phyloP scores from a whole-genome alignment of 2,329 filamentous ascomycete genomes.

The Coniella vitis region DNA sequence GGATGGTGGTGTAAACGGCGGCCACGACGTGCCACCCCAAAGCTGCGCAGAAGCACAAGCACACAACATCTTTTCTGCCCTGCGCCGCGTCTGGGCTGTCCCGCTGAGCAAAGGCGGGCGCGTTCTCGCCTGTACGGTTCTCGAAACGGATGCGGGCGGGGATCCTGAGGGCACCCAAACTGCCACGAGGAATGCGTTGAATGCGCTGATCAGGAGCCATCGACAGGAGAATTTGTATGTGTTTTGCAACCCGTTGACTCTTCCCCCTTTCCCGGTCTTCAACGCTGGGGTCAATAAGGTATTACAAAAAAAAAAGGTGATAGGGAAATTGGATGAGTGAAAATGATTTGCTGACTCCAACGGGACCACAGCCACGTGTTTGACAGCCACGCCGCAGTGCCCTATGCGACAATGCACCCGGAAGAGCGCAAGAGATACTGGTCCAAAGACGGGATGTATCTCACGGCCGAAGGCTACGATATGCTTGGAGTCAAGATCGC shows the following conservation, averaged over 20 bases:
- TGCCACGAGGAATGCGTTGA: slow-evolving; percentile 37
- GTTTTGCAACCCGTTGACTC: background rate
- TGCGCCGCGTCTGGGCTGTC: slow-evolving; percentile 40
- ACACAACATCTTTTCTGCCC: slow-evolving; percentile 33
- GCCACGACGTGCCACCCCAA: no score
- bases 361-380: slow-evolving; percentile 49
- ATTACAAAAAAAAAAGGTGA: no score
- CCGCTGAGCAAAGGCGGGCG: slow-evolving; percentile 40
- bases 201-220: slow-evolving; percentile 40
- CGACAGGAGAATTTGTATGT: slow-evolving; percentile 44
- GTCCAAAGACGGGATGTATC: slow-evolving; percentile 52
- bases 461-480: slow-evolving; percentile 53
- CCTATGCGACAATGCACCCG: slow-evolving; percentile 43
- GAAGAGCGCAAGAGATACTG: slow-evolving; percentile 44
- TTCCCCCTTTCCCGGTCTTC: no score
- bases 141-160: slow-evolving; percentile 34
- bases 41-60: no score
- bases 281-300: no score
- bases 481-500: slow-evolving; percentile 54
- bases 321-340: no score
- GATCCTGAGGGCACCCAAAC: slow-evolving; percentile 20
- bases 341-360: no score
- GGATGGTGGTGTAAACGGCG: no score
- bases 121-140: slow-evolving; percentile 53
- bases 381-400: slow-evolving; percentile 48